Evolutionary conservation across 768 basidiomycete species (phyloP).

Genomic region (Mycena alexandri): DNA sequence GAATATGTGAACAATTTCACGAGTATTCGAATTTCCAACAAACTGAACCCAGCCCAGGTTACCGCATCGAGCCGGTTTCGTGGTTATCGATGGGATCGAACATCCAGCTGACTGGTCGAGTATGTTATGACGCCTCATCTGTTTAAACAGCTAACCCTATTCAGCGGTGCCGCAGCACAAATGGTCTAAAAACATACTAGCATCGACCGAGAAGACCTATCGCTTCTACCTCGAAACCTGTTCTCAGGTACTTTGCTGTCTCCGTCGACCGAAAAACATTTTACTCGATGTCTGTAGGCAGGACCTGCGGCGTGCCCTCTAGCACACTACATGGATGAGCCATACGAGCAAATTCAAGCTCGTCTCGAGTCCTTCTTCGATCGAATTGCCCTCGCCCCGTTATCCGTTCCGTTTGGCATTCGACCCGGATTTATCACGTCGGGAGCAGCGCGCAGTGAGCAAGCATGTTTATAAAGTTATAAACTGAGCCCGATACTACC

Average conservation of each 20-base stretch:
- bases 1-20: slow-evolving; percentile 37
- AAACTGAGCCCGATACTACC: too few relatives aligned
- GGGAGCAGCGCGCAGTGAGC: slow-evolving; percentile 40
- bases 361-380: slow-evolving; percentile 41
- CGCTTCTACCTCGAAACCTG: slow-evolving; percentile 40
- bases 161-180: slow-evolving; percentile 42
- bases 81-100: slow-evolving; percentile 42
- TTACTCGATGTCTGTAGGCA: slow-evolving; percentile 23
- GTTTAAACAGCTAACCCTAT: neutral
- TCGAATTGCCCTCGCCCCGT: slow-evolving; percentile 33
- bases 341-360: slow-evolving; percentile 30
- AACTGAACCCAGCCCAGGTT: slow-evolving; percentile 25
- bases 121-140: slow-evolving; percentile 14
- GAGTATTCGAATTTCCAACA: too few relatives aligned
- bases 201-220: slow-evolving; percentile 42
- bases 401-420: slow-evolving; percentile 34
- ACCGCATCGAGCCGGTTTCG: slow-evolving; percentile 39
- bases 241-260: slow-evolving; percentile 8
- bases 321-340: slow-evolving; percentile 29
- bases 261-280: neutral
- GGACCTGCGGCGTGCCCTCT: slow-evolving; percentile 40
- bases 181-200: slow-evolving; percentile 41
- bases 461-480: too few relatives aligned
- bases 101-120: slow-evolving; percentile 42
- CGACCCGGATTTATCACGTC: slow-evolving; percentile 41